Percentiles rank a stretch among this genome's conserved stretches.
Evolutionary conservation across 1,139 yeast species (phyloP).

Genomic region (Casaregolazyma lundiana): DNA sequence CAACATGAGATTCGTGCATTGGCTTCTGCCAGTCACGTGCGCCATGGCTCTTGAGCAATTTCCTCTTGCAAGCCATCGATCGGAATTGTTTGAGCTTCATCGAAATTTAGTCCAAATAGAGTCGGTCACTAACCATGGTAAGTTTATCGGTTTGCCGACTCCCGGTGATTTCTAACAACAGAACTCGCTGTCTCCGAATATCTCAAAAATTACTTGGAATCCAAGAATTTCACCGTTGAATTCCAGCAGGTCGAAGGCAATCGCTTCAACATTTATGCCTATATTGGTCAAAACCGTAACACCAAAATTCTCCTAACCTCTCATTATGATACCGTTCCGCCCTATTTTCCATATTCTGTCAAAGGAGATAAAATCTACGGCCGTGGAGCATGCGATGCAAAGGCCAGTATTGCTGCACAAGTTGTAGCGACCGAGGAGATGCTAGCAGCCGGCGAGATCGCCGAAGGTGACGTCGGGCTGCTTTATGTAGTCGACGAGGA

Average conservation of each 20-base stretch:
- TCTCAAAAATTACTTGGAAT: slow-evolving; percentile 37
- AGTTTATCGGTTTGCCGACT: background rate
- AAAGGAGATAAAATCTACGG: slow-evolving; percentile 55
- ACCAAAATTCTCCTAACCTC: slow-evolving; percentile 54
- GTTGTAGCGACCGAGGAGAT: slow-evolving; percentile 49
- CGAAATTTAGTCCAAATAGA: slow-evolving; percentile 36
- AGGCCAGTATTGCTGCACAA: slow-evolving; percentile 63
- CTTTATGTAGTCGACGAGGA: slow-evolving; percentile 71
- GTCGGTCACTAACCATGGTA: slow-evolving; percentile 35
- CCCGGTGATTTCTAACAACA: slow-evolving; percentile 1
- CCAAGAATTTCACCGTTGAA: slow-evolving; percentile 51
- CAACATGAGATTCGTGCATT: background rate
- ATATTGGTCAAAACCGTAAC: slow-evolving; percentile 42
- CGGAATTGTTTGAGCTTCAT: slow-evolving; percentile 31
- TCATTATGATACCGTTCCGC: slow-evolving; percentile 72
- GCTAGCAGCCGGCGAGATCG: slow-evolving; percentile 35
- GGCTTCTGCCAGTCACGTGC: background rate
- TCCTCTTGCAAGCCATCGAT: background rate
- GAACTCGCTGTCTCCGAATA: slow-evolving; percentile 37
- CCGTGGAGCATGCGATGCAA: slow-evolving; percentile 66
- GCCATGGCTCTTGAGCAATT: background rate
- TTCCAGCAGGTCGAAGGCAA: slow-evolving; percentile 35
- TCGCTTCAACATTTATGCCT: slow-evolving; percentile 57
- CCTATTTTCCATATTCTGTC: slow-evolving; percentile 49
- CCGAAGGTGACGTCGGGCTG: slow-evolving; percentile 53